Evolutionary conservation across 768 basidiomycete species (phyloP).

Genomic region (Suillus occidentalis): DNA sequence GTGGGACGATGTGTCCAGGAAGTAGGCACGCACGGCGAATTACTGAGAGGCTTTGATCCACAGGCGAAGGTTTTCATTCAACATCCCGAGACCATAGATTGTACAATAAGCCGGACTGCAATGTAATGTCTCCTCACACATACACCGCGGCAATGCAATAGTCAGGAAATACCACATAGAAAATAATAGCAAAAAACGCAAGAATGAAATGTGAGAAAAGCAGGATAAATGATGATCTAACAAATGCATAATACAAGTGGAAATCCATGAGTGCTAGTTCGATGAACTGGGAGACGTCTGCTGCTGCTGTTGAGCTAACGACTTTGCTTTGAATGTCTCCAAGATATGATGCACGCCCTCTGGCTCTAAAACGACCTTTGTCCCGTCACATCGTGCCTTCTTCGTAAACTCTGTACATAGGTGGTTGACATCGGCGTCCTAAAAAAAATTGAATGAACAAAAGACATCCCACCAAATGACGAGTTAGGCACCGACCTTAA

Average conservation of each 20-base stretch:
- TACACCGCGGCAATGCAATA: neutral
- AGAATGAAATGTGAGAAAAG: neutral
- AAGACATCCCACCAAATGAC: neutral
- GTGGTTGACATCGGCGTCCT: slow-evolving; percentile 79
- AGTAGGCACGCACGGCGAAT: slow-evolving; percentile 61
- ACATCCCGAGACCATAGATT: neutral
- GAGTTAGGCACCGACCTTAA: slow-evolving; percentile 60
- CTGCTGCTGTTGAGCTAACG: slow-evolving; percentile 14
- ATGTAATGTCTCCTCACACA: neutral
- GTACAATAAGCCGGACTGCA: neutral
- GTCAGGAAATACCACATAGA: slow-evolving; percentile 3
- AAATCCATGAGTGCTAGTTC: neutral
- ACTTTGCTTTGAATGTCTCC: slow-evolving; percentile 38
- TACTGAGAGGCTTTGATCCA: slow-evolving; percentile 63
- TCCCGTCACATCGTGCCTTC: slow-evolving; percentile 84
- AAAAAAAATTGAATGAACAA: slow-evolving; percentile 11
- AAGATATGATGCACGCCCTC: slow-evolving; percentile 44
- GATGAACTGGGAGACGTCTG: neutral
- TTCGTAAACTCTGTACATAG: slow-evolving; percentile 76
- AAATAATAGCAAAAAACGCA: neutral
- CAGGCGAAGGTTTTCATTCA: slow-evolving; percentile 69
- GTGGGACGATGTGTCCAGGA: slow-evolving; percentile 43
- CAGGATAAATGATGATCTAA: slow-evolving; percentile 2
- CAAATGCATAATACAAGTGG: slow-evolving; percentile 1
- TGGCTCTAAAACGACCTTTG: slow-evolving; percentile 73